Base-by-base conservation (phyloP, 192 early-diverging fungal species). In the Globomyces pollinis-pini region DNA sequence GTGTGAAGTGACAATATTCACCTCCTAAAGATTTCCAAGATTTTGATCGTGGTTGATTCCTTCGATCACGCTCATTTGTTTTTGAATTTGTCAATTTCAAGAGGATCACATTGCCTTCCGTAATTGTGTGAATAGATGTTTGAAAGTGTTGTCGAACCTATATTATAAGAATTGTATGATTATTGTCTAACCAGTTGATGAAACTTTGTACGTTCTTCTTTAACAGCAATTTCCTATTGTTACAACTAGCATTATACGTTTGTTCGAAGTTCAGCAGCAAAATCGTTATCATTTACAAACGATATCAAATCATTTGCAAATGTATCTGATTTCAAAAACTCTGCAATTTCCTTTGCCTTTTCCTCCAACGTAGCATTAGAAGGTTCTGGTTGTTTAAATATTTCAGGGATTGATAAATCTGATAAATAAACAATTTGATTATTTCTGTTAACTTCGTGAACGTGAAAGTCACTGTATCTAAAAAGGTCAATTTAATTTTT, bases 381-480 rank as follows among this genome's bases (percentile, higher is more conserved):
- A 32, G 20, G 16, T 24, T 69, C 60, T 42, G 15, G 54, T 18
- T 59, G 57, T 24, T 70, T 53, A 11, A 65, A 32, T 31, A 69
- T 44, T 4, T 69, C 47, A 28, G 72, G 59, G 4, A 28, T 21
- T 21, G 62, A 70, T 6, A 63, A 57, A 18, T 65, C 49, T n/a
- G 41, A 38, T n/a, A 98, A 66, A 38, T 83, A 86, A 7, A 93
- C 84, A 1, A 88, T 77, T 21, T 79, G 62, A 16, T 89, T 89
- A 18, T 69, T 55, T 30, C 62, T 51, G 61, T 87, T 86, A 15
- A 98, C 86, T 78, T 98, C 95, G 70, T 92, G 86, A 23, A 98
- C 95, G 31, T 91, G 71, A 70, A 98, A 98, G 66, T 98, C 95
- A 0, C n/a, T n/a, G n/a, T n/a, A n/a, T n/a, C n/a, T n/a, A n/a